Evolutionary conservation across 305 asterid genomes (phyloP).

Genomic region (Fraxinus sp.): DNA sequence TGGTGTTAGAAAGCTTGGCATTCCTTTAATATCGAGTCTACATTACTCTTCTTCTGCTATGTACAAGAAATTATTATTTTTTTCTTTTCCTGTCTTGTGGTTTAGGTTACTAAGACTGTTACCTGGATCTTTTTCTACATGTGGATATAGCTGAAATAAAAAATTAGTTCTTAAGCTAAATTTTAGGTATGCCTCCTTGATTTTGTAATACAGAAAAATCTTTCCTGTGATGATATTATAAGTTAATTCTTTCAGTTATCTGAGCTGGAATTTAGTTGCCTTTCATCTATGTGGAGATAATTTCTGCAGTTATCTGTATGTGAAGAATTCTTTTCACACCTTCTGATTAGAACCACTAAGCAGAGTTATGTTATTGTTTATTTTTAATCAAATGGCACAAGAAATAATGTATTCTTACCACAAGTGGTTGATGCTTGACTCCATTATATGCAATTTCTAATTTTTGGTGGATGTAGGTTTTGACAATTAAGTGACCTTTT

Average conservation of each 20-base stretch:
- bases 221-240: background rate
- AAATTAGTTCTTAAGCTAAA: background rate
- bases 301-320: background rate
- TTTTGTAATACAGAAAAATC: background rate
- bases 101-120: background rate
- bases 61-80: background rate
- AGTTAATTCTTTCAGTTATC: background rate
- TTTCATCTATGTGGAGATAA: slow-evolving; percentile 1
- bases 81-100: background rate
- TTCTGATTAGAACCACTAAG: background rate
- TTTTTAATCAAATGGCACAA: background rate
- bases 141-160: background rate
- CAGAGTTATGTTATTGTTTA: background rate
- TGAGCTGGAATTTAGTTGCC: slow-evolving; percentile 2
- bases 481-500: background rate
- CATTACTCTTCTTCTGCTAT: background rate
- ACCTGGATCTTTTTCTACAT: background rate
- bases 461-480: background rate
- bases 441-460: background rate
- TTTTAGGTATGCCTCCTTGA: background rate
- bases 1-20: background rate
- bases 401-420: background rate
- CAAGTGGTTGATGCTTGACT: background rate
- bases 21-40: background rate
- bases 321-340: background rate